phyloP scores from a whole-genome alignment of 495 filamentous ascomycete genomes.

The Cryomyces antarcticus region DNA sequence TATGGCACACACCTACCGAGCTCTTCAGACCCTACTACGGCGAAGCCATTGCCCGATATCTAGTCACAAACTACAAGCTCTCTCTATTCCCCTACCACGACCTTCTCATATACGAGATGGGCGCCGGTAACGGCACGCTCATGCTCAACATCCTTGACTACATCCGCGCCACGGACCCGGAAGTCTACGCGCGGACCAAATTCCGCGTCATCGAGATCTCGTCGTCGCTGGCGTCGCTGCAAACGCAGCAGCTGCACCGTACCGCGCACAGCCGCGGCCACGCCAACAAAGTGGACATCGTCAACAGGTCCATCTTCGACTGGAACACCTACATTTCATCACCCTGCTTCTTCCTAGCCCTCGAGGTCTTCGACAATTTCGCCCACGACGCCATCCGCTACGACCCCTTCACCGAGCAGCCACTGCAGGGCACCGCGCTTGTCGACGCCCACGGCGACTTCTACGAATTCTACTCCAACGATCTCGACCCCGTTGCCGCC shows the following conservation, averaged over 20 bases:
- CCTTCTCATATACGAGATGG: constrained; percentile 96
- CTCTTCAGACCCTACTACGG: constrained; percentile 94
- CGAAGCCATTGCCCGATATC: constrained; percentile 83
- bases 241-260: constrained; percentile 45
- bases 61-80: constrained; percentile 88
- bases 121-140: constrained; percentile 87
- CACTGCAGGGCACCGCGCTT: constrained; percentile 69
- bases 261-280: constrained; percentile 52
- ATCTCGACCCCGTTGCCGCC: constrained; percentile 62
- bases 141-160: constrained; percentile 97
- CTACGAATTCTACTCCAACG: constrained; percentile 68
- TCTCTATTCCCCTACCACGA: constrained; percentile 89
- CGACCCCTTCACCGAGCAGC: constrained; percentile 48
- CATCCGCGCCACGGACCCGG: constrained; percentile 72
- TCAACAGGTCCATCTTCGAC: constrained; percentile 85
- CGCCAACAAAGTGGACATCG: constrained; percentile 68
- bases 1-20: constrained; percentile 98
- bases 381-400: constrained; percentile 86
- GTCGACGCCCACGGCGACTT: constrained; percentile 79
- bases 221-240: constrained; percentile 51
- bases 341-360: constrained; percentile 93
- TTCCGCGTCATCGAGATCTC: constrained; percentile 95
- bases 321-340: constrained; percentile 71
- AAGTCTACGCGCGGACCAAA: constrained; percentile 83
- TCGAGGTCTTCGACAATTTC: constrained; percentile 98